A percentile compares a stretch with the other conserved stretches of the same genome.
phyloP scores from a whole-genome alignment of 306 rosid genomes.

The Ormosia emarginata region DNA sequence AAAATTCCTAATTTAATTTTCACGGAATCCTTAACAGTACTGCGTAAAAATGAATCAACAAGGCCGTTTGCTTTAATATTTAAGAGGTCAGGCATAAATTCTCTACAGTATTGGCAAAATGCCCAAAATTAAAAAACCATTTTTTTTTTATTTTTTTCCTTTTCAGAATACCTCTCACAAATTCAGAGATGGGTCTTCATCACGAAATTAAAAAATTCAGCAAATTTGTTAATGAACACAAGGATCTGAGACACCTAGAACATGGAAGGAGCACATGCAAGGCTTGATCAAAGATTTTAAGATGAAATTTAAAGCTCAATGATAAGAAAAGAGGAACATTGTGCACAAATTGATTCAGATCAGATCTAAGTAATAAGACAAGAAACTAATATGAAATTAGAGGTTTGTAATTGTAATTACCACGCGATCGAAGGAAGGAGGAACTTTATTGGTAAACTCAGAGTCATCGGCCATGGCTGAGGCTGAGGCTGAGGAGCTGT shows the following conservation, averaged over 20 bases:
- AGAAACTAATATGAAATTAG: neutral
- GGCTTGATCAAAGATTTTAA: neutral
- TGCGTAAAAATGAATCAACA: neutral
- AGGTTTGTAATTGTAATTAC: constrained; percentile 10
- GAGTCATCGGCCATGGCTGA: constrained; percentile 55
- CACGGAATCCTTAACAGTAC: neutral
- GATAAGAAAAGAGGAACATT: neutral
- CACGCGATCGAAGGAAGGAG: constrained; percentile 49
- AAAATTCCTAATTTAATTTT: neutral
- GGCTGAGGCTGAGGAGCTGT: constrained; percentile 10
- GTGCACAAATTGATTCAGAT: neutral
- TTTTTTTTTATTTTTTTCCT: no score
- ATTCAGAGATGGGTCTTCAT: neutral
- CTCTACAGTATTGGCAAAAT: neutral
- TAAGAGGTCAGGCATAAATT: neutral
- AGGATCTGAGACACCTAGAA: neutral
- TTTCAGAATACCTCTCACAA: neutral
- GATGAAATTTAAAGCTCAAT: neutral
- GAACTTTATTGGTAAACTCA: constrained; percentile 37
- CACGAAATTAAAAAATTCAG: neutral
- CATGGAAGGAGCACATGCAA: constrained; percentile 4
- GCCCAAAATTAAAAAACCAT: neutral
- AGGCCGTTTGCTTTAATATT: neutral
- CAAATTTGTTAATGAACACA: neutral
- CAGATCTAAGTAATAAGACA: constrained; percentile 13